Evolutionary conservation across 371 early-diverging fungal species (phyloP).

Genomic region (Apophysomyces trapeziformis): DNA sequence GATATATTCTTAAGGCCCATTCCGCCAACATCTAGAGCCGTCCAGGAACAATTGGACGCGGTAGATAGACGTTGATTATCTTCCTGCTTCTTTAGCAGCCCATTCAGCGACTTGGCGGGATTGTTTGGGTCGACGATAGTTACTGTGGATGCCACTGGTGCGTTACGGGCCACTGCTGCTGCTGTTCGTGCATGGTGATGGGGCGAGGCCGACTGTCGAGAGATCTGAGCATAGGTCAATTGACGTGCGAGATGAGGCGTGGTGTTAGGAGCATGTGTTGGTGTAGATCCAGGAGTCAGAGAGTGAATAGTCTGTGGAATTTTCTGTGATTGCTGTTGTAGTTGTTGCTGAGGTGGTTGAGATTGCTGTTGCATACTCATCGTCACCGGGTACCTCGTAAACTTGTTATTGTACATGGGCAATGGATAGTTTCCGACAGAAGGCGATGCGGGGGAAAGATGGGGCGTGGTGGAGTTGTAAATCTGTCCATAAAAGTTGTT

Average conservation of each 20-base stretch:
- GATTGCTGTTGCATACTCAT: slow-evolving; percentile 40
- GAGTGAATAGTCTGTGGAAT: slow-evolving; percentile 25
- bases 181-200: slow-evolving; percentile 91
- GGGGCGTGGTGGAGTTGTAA: slow-evolving; percentile 43
- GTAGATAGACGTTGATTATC: slow-evolving; percentile 13
- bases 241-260: slow-evolving; percentile 75
- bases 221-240: slow-evolving; percentile 70
- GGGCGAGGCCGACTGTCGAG: slow-evolving; percentile 80
- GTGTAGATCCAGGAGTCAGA: slow-evolving; percentile 37
- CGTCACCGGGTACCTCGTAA: slow-evolving; percentile 54
- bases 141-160: slow-evolving; percentile 56
- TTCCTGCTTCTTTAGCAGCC: slow-evolving; percentile 34
- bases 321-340: slow-evolving; percentile 2
- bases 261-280: slow-evolving; percentile 30
- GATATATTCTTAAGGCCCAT: slow-evolving; percentile 88
- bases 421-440: slow-evolving; percentile 40
- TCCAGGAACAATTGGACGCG: slow-evolving; percentile 64
- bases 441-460: slow-evolving; percentile 48
- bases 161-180: slow-evolving; percentile 60
- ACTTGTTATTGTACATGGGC: slow-evolving; percentile 48
- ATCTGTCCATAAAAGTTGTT: slow-evolving; percentile 26
- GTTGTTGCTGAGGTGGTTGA: no score
- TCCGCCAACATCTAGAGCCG: slow-evolving; percentile 89
- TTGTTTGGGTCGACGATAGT: slow-evolving; percentile 69
- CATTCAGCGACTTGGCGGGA: slow-evolving; percentile 51